A percentile compares a stretch with the other conserved stretches of the same genome.
Evolutionary conservation across 106 monocot species (phyloP).

Genomic region (Dioscorea zingiberensis): DNA sequence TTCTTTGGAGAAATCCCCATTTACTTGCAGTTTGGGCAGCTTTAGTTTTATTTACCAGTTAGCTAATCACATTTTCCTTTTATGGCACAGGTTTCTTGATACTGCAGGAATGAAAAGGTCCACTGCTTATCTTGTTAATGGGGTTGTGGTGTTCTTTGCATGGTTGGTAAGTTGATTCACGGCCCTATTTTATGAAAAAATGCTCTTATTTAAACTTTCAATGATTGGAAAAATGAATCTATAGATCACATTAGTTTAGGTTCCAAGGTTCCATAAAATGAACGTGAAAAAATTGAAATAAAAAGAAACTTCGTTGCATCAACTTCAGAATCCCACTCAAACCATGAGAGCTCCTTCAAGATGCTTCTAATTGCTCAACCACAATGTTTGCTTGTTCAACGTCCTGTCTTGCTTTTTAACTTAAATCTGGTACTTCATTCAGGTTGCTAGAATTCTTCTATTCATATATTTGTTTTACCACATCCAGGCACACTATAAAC

Average conservation of each 20-base stretch:
- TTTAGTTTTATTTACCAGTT: neutral
- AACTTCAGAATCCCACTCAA: neutral
- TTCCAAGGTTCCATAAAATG: too few relatives aligned
- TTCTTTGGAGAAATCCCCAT: neutral
- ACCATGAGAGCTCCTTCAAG: too few relatives aligned
- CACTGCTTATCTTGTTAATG: slow-evolving; percentile 71
- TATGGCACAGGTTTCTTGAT: slow-evolving; percentile 74
- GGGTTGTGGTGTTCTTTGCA: slow-evolving; percentile 62
- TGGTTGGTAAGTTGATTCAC: slow-evolving; percentile 64
- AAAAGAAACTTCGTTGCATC: neutral
- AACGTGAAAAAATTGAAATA: too few relatives aligned
- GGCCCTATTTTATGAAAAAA: too few relatives aligned
- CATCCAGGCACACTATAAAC: slow-evolving; percentile 69
- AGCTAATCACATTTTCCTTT: slow-evolving; percentile 3
- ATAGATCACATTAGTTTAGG: too few relatives aligned
- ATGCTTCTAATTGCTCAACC: neutral
- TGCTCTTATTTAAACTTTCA: too few relatives aligned
- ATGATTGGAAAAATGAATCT: too few relatives aligned
- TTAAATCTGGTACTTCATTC: slow-evolving; percentile 6
- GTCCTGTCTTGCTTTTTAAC: too few relatives aligned
- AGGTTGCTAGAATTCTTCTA: slow-evolving; percentile 79
- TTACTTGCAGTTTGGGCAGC: neutral
- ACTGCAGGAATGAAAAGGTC: slow-evolving; percentile 84
- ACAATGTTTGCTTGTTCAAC: too few relatives aligned
- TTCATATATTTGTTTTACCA: slow-evolving; percentile 85